Conservation (phyloP, 2,329 filamentous ascomycete genomes). For the Tolypocladium tropicale region DNA sequence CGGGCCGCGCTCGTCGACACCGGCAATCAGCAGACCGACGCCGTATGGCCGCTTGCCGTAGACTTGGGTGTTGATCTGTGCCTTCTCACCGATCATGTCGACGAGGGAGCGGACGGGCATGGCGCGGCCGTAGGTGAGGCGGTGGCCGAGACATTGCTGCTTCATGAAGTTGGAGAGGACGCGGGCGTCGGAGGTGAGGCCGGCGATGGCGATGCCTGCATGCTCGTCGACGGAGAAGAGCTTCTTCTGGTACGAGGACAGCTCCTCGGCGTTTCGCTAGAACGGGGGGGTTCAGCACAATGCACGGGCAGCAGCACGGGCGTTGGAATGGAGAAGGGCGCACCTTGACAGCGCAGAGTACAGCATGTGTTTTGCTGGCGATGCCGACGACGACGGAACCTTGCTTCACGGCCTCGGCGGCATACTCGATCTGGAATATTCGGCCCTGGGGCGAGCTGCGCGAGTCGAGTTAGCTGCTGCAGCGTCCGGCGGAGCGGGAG, state of each 20-base stretch:
- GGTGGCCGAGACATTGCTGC: slow-evolving; percentile 91
- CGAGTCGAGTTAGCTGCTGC: slow-evolving; percentile 12
- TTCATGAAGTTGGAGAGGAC: slow-evolving; percentile 99
- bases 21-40: slow-evolving; percentile 84
- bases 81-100: slow-evolving; percentile 86
- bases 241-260: slow-evolving; percentile 99
- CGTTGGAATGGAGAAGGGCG: slow-evolving; percentile 9
- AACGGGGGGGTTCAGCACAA: background rate
- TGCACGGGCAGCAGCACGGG: background rate
- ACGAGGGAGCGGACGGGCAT: slow-evolving; percentile 87
- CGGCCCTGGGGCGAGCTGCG: slow-evolving; percentile 94
- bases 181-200: slow-evolving; percentile 92
- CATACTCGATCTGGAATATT: slow-evolving; percentile 99
- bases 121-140: slow-evolving; percentile 89
- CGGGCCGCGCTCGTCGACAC: slow-evolving; percentile 86
- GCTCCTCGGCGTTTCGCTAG: slow-evolving; percentile 95
- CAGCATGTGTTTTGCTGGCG: slow-evolving; percentile 95
- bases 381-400: slow-evolving; percentile 96
- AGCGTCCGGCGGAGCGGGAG: slow-evolving; percentile 1
- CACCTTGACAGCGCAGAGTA: slow-evolving; percentile 94
- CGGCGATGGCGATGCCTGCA: slow-evolving; percentile 89
- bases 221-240: slow-evolving; percentile 95
- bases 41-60: slow-evolving; percentile 96
- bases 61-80: slow-evolving; percentile 94
- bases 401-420: slow-evolving; percentile 96